phyloP scores from a whole-genome alignment of 768 basidiomycete species.

The Boletus reticulatus region DNA sequence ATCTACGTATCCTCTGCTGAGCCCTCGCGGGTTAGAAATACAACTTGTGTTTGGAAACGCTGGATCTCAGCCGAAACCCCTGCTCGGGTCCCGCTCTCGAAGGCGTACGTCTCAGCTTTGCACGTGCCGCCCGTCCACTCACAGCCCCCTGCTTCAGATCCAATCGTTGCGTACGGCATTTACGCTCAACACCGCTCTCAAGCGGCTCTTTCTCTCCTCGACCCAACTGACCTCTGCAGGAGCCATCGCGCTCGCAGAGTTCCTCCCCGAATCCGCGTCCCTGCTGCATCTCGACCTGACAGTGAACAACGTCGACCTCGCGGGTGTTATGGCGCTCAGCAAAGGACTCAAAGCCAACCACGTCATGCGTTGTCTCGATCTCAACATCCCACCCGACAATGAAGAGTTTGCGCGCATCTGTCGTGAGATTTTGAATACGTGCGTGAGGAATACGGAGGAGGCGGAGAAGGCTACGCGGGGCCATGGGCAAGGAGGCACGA shows the following conservation, averaged over 20 bases:
- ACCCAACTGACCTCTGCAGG: slow-evolving; percentile 79
- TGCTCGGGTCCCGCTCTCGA: slow-evolving; percentile 88
- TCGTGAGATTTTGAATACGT: slow-evolving; percentile 85
- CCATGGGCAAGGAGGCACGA: neutral
- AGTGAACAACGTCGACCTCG: slow-evolving; percentile 76
- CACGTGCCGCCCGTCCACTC: neutral
- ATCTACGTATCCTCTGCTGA: neutral
- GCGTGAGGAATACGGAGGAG: slow-evolving; percentile 91
- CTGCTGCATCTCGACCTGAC: slow-evolving; percentile 93
- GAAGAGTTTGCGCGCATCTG: slow-evolving; percentile 83
- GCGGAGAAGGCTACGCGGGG: slow-evolving; percentile 46
- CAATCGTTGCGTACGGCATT: slow-evolving; percentile 91
- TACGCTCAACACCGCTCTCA: slow-evolving; percentile 87
- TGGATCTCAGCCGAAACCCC: slow-evolving; percentile 91
- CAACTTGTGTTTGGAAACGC: slow-evolving; percentile 88
- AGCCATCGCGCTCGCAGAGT: slow-evolving; percentile 94
- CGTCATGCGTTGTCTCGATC: slow-evolving; percentile 87
- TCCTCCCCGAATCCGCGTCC: slow-evolving; percentile 85
- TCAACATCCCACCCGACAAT: slow-evolving; percentile 86
- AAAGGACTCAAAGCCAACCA: slow-evolving; percentile 83
- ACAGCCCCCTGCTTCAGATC: slow-evolving; percentile 42
- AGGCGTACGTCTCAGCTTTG: slow-evolving; percentile 57
- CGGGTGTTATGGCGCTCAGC: slow-evolving; percentile 90
- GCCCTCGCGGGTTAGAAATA: slow-evolving; percentile 66
- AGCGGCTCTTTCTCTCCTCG: slow-evolving; percentile 86